phyloP scores from a whole-genome alignment of 2,329 filamentous ascomycete species.

The Shiraia sp. region DNA sequence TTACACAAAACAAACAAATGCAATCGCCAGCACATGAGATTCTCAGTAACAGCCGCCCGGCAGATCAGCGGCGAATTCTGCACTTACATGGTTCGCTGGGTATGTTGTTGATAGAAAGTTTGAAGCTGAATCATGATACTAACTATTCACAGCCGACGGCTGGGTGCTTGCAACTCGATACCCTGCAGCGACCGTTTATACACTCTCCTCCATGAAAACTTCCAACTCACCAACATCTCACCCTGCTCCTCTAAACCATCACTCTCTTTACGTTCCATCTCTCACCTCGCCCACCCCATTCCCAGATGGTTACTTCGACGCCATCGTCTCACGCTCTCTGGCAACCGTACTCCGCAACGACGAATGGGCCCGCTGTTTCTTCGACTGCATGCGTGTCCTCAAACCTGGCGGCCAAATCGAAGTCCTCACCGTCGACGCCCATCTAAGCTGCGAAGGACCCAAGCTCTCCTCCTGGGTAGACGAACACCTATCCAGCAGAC shows the following conservation, averaged over 20 bases:
- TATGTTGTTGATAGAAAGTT: constrained; percentile 5
- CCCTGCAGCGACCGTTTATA: constrained; percentile 28
- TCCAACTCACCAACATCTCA: constrained; percentile 22
- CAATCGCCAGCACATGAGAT: constrained; percentile 31
- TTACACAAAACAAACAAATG: constrained; percentile 32
- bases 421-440: constrained; percentile 29
- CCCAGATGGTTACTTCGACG: constrained; percentile 30
- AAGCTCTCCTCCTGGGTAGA: constrained; percentile 28
- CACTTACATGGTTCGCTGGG: constrained; percentile 31
- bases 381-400: constrained; percentile 33
- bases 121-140: constrained; percentile 1
- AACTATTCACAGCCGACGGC: constrained; percentile 22
- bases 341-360: constrained; percentile 28
- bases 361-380: constrained; percentile 32
- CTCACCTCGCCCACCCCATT: constrained; percentile 26
- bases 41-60: constrained; percentile 22
- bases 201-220: constrained; percentile 24
- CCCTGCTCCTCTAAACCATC: constrained; percentile 32
- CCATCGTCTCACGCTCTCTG: constrained; percentile 28
- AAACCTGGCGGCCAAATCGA: constrained; percentile 33
- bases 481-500: constrained; percentile 21
- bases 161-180: constrained; percentile 33
- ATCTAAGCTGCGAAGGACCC: constrained; percentile 28
- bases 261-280: constrained; percentile 30
- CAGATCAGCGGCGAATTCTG: constrained; percentile 26